Evolutionary conservation across 2,329 filamentous ascomycete species (phyloP).

Genomic region (Xylaria sp.): DNA sequence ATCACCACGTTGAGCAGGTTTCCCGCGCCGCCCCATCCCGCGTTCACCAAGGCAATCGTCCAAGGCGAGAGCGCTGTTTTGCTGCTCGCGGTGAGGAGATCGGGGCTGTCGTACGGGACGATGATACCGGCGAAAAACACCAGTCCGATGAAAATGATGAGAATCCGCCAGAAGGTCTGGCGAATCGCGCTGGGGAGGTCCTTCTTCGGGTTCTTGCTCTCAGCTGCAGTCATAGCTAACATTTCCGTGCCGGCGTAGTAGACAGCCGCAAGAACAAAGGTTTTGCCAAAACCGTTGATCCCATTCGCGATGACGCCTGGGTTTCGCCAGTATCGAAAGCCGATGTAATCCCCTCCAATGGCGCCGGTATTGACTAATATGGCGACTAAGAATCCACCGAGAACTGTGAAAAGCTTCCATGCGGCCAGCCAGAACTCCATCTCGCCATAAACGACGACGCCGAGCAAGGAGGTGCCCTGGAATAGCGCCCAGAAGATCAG

Average conservation of each 20-base stretch:
- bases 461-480: slow-evolving; percentile 51
- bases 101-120: slow-evolving; percentile 48
- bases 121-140: slow-evolving; percentile 50
- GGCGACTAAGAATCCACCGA: slow-evolving; percentile 48
- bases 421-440: slow-evolving; percentile 49
- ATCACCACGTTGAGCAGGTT: slow-evolving; percentile 50
- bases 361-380: slow-evolving; percentile 51
- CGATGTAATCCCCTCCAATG: slow-evolving; percentile 50
- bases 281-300: slow-evolving; percentile 50
- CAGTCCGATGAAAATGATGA: slow-evolving; percentile 48
- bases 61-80: slow-evolving; percentile 48
- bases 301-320: slow-evolving; percentile 50
- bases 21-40: slow-evolving; percentile 44
- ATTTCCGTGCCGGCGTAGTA: slow-evolving; percentile 52
- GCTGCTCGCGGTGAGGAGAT: slow-evolving; percentile 49
- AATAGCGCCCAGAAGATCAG: slow-evolving; percentile 58
- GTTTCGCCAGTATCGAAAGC: slow-evolving; percentile 49
- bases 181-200: slow-evolving; percentile 47
- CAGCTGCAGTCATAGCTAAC: slow-evolving; percentile 50
- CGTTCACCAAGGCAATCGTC: slow-evolving; percentile 46
- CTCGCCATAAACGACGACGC: slow-evolving; percentile 47
- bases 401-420: slow-evolving; percentile 50
- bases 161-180: slow-evolving; percentile 48
- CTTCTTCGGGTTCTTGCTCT: slow-evolving; percentile 47
- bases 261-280: slow-evolving; percentile 50